phyloP scores from a whole-genome alignment of 305 asterid species.

The Fraxinus platypoda region DNA sequence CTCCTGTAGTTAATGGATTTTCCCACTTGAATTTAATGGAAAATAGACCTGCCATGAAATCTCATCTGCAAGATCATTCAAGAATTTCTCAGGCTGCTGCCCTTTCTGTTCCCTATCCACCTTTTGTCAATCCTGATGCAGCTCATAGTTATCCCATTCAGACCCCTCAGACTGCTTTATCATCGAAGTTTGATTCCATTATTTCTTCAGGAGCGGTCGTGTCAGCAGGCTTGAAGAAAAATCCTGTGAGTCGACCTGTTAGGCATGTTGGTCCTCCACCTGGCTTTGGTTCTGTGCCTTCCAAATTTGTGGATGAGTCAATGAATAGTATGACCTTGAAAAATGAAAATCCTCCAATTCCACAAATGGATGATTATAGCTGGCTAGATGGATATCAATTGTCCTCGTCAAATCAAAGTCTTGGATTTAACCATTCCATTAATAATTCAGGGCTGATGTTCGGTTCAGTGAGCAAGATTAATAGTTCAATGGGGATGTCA shows the following conservation, averaged over 20 bases:
- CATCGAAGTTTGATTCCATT: conserved; percentile 51
- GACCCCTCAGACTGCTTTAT: conserved; percentile 42
- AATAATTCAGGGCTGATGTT: conserved; percentile 47
- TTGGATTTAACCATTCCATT: conserved; percentile 47
- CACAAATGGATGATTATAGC: conserved; percentile 73
- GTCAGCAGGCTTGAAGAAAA: conserved; percentile 66
- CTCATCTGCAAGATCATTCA: conserved; percentile 46
- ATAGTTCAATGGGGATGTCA: conserved; percentile 44
- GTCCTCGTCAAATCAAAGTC: conserved; percentile 53
- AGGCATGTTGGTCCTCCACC: conserved; percentile 98
- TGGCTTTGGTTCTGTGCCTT: conserved; percentile 80
- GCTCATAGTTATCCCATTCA: conserved; percentile 42
- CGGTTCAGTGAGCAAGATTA: conserved; percentile 42
- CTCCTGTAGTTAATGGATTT: conserved; percentile 48
- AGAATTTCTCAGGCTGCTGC: conserved; percentile 53
- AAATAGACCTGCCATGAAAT: conserved; percentile 40
- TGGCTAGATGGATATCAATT: conserved; percentile 84
- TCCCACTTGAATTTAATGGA: conserved; percentile 54
- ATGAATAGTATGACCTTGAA: conserved; percentile 40
- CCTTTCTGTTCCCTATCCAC: conserved; percentile 53
- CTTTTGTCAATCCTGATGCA: conserved; percentile 33
- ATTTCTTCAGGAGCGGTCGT: conserved; percentile 42
- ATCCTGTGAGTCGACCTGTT: conserved; percentile 81
- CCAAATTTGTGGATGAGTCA: conserved; percentile 63
- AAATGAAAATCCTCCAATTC: conserved; percentile 39